Evolutionary conservation across 352 stramenopile species (phyloP).

Genomic region (Globisporangium irregulare): DNA sequence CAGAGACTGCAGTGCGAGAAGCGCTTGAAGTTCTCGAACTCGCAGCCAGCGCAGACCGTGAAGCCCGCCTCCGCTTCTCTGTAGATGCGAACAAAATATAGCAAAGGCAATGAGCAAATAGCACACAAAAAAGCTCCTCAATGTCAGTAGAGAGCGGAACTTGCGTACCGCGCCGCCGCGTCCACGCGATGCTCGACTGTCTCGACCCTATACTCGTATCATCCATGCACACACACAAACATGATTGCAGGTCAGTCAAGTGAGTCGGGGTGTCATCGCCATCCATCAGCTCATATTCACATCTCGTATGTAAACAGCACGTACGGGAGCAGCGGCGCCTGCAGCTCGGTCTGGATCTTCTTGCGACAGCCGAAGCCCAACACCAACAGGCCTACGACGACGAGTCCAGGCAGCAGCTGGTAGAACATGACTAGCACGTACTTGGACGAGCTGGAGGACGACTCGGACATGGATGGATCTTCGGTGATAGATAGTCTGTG

Average conservation of each 20-base stretch:
- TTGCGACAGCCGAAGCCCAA: conserved; percentile 47
- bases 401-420: conserved; percentile 20
- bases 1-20: conserved; percentile 64
- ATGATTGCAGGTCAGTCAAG: neutral
- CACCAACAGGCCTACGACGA: conserved; percentile 44
- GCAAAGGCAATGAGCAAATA: neutral
- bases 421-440: conserved; percentile 45
- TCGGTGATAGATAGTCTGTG: neutral
- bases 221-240: neutral
- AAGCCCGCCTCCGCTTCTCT: conserved; percentile 60
- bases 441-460: conserved; percentile 1
- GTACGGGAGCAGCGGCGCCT: conserved; percentile 47
- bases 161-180: conserved; percentile 36
- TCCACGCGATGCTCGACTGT: conserved; percentile 64
- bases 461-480: conserved; percentile 1
- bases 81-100: neutral
- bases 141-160: neutral
- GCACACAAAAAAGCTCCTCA: neutral
- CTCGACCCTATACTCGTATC: conserved; percentile 24
- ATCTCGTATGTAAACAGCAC: conserved; percentile 3
- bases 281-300: neutral
- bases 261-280: neutral
- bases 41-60: conserved; percentile 41
- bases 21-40: conserved; percentile 77
- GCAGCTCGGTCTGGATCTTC: conserved; percentile 41